These are phyloP conservation scores for Ogataea haglerorum DNA, from an alignment of 805 yeast species.

Conservation along the genomic window DNA sequence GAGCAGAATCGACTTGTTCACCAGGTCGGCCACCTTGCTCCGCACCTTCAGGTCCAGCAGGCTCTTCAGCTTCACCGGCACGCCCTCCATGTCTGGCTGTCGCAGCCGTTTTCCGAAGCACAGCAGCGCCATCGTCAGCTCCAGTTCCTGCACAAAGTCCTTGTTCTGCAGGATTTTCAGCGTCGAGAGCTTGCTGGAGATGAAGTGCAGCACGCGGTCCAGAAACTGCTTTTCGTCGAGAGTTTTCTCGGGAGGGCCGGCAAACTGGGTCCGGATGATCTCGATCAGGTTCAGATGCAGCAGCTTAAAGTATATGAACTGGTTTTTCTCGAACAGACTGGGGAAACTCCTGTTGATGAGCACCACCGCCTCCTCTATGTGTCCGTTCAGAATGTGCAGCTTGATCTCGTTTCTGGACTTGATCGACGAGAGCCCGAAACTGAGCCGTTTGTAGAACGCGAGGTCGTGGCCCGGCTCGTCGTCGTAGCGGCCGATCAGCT, in stretches of 20 bases:
- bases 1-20: conserved; percentile 62
- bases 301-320: conserved; percentile 66
- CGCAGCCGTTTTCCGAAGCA: conserved; percentile 41
- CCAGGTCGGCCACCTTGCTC: conserved; percentile 61
- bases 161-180: conserved; percentile 37
- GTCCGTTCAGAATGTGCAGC: conserved; percentile 52
- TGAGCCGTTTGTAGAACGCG: conserved; percentile 18
- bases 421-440: conserved; percentile 48
- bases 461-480: conserved; percentile 6
- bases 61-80: conserved; percentile 53
- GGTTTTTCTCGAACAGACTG: conserved; percentile 58
- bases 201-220: conserved; percentile 51
- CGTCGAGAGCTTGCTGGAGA: conserved; percentile 46
- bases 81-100: conserved; percentile 26
- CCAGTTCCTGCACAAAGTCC: conserved; percentile 66
- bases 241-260: conserved; percentile 21
- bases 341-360: conserved; percentile 60
- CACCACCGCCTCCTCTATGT: conserved; percentile 55
- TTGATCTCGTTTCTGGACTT: conserved; percentile 52
- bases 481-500: conserved; percentile 4
- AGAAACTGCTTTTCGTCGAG: conserved; percentile 47
- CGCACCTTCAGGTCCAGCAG: conserved; percentile 61
- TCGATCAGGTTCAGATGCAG: conserved; percentile 74
- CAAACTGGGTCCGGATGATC: conserved; percentile 60
- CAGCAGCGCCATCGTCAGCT: conserved; percentile 78